Evolutionary conservation across 2,329 filamentous ascomycete genomes (phyloP), one percentile per base, ranked within the genome.

Genomic region (Mycogone perniciosa): DNA sequence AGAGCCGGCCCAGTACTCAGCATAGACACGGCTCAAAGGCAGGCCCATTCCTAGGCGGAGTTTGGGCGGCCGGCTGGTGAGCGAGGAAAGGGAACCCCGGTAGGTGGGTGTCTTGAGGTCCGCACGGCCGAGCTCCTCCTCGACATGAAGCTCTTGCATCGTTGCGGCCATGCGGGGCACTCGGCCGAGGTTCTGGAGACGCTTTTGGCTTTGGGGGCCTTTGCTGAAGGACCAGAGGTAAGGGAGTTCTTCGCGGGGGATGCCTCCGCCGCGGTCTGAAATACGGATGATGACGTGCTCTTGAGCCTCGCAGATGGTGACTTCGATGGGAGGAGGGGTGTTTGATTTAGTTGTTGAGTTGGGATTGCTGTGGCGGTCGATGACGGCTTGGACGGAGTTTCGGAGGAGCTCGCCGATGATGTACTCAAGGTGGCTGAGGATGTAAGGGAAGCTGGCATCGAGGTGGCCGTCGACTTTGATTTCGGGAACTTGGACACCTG

Each of bases 171-270:
- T 86, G 54, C 88, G 87, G 3, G 93, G 93, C 2, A 99, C 92
- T 56, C 86, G 83, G 8, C 81, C 82, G 7, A 99, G 78, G 65
- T 96, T 97, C 60, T 88, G 76, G n/a, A 97, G 77, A 4, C 89
- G 82, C 54, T 82, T 80, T 57, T 85, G 77, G 52, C 84, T 87
- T 34, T 89, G 82, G 2, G 91, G 89, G 0, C 92, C 92, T 70
- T 97, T 97, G 69, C 85, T 90, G 67, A 99, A 99, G 29, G 90
- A 95, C 93, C 95, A 99, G 5, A 99, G 77, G 64, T 95, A 87
- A 0, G 92, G 91, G 26, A 96, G 73, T 52, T 92, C 82, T 40
- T 93, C 88, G 44, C 84, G 82, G 1, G 90, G 85, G 48, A 99
- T 89, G 34, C 95, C 93, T 55, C 95, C 93, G 44, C 92, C 93